Base-by-base conservation (phyloP, 176 grass and related monocot species). In the Musa beccarii region DNA sequence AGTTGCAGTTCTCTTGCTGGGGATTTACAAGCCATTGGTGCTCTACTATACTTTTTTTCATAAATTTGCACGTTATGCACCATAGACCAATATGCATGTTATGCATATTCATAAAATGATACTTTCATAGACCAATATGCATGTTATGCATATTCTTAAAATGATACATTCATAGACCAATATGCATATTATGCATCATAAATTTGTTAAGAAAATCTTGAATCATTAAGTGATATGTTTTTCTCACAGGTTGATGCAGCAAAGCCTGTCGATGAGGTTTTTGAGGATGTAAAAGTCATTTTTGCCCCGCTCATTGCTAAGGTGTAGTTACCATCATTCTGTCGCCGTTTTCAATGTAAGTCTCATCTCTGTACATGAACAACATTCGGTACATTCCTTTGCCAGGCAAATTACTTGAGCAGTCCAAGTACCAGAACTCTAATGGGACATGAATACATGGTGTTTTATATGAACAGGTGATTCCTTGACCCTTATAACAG, bases 241-340 rank as follows among this genome's bases (percentile, higher is more conserved):
- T 61, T 61, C 22, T 43, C 49, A 73, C 70, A 91, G 89, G 83
- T 92, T 64, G 78, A 88, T 74, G 89, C 83, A 69, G 62, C 59
- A 52, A 88, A 75, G 68, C 51, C 78, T 3, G 49, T 76, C 13
- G 89, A 88, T 52, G 81, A 54, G 13, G 83, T 92, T 56, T 92
- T 86, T 12, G 71, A 86, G 81, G 83, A 88, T 19, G 85, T 92
- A 55, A 88, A 88, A 75, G 59, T 68, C 24, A 74, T 84, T 76
- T 92, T 92, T 22, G 22, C 54, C 19, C 53, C 68, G 53, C 51
- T 81, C 2, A 76, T 59, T 8, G 52, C 43, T 52, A 51, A 88
- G 78, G 86, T 92, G 51, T 68, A 2, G 3, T 57, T 52, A 59
- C n/a, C 72, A 26, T 25, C 59, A 23, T 43, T 6, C 22, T 43